Conservation (phyloP, 176 grass and related monocot genomes). For the Avena insularis region DNA sequence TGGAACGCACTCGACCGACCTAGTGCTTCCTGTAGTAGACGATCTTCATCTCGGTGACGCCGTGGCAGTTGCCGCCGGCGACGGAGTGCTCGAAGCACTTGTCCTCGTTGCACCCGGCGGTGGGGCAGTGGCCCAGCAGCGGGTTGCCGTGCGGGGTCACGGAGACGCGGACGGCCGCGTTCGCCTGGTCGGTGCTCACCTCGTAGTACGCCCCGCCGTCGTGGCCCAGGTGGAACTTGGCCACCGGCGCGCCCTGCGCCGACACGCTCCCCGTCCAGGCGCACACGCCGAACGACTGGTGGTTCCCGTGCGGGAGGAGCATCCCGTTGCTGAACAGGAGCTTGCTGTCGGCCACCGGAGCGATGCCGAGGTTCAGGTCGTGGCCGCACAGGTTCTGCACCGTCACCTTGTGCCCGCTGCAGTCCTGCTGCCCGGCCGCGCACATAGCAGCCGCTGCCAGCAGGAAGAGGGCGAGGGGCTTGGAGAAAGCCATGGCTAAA, state of each 20-base stretch:
- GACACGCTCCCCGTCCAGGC: slow-evolving; percentile 41
- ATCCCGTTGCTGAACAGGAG: not conserved
- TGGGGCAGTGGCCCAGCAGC: slow-evolving; percentile 39
- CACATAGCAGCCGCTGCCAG: not conserved
- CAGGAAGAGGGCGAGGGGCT: not conserved
- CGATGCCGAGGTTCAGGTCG: slow-evolving; percentile 15
- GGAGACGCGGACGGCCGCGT: not conserved
- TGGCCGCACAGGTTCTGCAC: slow-evolving; percentile 47
- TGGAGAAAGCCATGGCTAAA: slow-evolving; percentile 31
- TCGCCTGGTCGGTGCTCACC: slow-evolving; percentile 16
- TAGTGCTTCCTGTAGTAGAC: slow-evolving; percentile 38
- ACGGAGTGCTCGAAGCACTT: slow-evolving; percentile 37
- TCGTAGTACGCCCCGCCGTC: slow-evolving; percentile 56
- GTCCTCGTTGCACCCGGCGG: slow-evolving; percentile 27
- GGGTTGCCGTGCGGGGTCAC: slow-evolving; percentile 32
- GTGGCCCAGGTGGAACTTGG: slow-evolving; percentile 49
- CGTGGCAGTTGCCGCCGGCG: slow-evolving; percentile 39
- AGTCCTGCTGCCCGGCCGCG: not conserved
- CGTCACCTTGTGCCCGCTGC: slow-evolving; percentile 43
- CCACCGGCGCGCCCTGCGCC: not conserved
- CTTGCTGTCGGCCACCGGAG: slow-evolving; percentile 27
- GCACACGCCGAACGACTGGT: slow-evolving; percentile 42
- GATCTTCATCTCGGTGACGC: slow-evolving; percentile 60
- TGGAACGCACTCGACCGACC: no score
- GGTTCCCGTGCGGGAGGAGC: slow-evolving; percentile 3